Evolutionary conservation across 2,329 filamentous ascomycete genomes (phyloP).

Genomic region (Albifimbria verrucaria): DNA sequence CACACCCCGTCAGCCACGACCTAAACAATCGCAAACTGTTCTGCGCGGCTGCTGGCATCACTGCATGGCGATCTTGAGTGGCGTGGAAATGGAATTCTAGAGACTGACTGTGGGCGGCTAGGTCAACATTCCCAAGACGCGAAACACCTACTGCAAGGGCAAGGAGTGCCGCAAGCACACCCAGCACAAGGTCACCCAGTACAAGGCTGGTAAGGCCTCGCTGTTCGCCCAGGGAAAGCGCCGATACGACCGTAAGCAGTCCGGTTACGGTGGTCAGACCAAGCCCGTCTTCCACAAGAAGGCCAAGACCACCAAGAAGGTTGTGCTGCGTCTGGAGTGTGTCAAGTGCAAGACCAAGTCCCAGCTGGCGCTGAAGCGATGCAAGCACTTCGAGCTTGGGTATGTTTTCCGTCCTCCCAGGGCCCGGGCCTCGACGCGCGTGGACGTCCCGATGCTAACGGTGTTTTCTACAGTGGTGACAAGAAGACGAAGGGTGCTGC

Average conservation of each 20-base stretch:
- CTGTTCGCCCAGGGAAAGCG: constrained; percentile 98
- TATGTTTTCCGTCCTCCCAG: constrained; percentile 48
- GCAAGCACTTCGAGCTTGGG: constrained; percentile 99
- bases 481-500: constrained; percentile 99
- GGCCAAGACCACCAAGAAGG: constrained; percentile 99
- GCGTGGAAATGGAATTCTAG: constrained; percentile 3
- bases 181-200: constrained; percentile 91
- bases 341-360: constrained; percentile 97
- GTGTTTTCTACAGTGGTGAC: constrained; percentile 73
- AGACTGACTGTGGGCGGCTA: constrained; percentile 35
- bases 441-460: constrained; percentile 36
- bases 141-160: constrained; percentile 97
- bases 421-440: neutral
- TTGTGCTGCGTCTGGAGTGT: constrained; percentile 97
- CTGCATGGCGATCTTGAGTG: constrained; percentile 2
- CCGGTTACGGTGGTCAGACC: constrained; percentile 99
- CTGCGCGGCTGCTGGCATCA: constrained; percentile 1
- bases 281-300: constrained; percentile 99
- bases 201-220: constrained; percentile 96
- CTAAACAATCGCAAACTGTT: neutral
- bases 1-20: neutral
- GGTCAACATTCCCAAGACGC: constrained; percentile 99
- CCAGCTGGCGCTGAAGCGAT: constrained; percentile 97
- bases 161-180: constrained; percentile 91
- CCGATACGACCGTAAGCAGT: constrained; percentile 99